Evolutionary conservation across 1,139 yeast genomes (phyloP), one percentile per base, ranked within the genome.

Genomic region (Yamadazyma spencermartinsiae): DNA sequence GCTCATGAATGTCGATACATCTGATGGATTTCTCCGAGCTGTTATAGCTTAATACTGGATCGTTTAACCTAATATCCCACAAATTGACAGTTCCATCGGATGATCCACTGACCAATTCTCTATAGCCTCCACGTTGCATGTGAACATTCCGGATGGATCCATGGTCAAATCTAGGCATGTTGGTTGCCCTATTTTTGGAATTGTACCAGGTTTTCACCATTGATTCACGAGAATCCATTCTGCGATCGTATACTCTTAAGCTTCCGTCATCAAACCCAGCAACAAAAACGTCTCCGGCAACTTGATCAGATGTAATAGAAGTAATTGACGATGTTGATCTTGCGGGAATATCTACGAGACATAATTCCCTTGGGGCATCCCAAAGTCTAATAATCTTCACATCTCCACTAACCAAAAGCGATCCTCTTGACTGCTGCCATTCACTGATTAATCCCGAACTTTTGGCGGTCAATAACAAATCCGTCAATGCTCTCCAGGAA

Each of bases 401-500:
- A 66, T 92, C 98, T 34, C 99, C 99, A 38, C 96, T 90, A 1
- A 88, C 96, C 38, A 92, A 65, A 32, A 92, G 66, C 1, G 96
- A 80, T 0, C 99, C 99, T 46, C 97, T 71, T 34, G 94, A 84
- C 58, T 92, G 99, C 56, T 90, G 98, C 98, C 99, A 92, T 53
- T 92, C 98, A 4, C 92, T 80, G 26, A 89, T 76, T 38, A 94
- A 68, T 2, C 97, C 96, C 15, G 89, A 80, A 37, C 92, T 82
- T 50, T 86, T 79, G 14, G 92, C 86, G 0, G 96, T 85, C 26
- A 86, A 67, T 23, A 88, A 64, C 50, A 90, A 69, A 58, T 92
- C 98, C 0, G 95, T 83, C 41, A 92, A 70, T 0, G 96, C 97
- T 57, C 97, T 76, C 98, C 98, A 94, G 0, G 97, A 80, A 0